Percentiles rank a stretch among this genome's conserved stretches.
These are phyloP conservation scores for Zymoseptoria brevis DNA, from an alignment of 2,329 filamentous ascomycete species.

Conservation along the genomic window DNA sequence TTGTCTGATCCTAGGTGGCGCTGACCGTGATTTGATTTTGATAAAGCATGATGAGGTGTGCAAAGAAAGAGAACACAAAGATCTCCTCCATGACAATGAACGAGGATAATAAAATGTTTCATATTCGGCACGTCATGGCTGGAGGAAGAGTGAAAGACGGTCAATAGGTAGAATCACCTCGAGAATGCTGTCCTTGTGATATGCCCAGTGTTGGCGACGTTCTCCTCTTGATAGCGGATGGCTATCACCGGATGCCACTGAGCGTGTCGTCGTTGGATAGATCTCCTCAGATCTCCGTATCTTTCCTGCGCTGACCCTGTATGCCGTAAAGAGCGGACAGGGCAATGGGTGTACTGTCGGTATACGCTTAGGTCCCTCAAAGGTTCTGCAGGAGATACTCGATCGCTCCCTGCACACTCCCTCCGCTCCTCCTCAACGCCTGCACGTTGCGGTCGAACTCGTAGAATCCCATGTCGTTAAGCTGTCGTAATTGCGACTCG, in stretches of 20 bases:
- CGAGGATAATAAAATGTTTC: neutral
- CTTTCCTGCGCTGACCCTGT: slow-evolving; percentile 14
- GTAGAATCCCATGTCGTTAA: slow-evolving; percentile 98
- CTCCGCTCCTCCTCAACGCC: slow-evolving; percentile 78
- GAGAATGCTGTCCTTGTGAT: neutral
- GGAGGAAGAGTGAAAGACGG: neutral
- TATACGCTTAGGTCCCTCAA: neutral
- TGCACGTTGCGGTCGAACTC: slow-evolving; percentile 92
- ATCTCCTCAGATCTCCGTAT: neutral
- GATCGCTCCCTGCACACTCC: slow-evolving; percentile 86
- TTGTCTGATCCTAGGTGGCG: neutral
- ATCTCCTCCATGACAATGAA: slow-evolving; percentile 5
- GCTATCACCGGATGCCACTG: neutral
- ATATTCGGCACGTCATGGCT: neutral
- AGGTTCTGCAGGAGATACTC: slow-evolving; percentile 52
- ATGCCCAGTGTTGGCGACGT: neutral
- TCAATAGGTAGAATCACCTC: neutral
- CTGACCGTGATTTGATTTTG: neutral
- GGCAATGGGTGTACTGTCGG: slow-evolving; percentile 7
- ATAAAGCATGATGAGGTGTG: slow-evolving; percentile 1
- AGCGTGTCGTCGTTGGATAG: neutral
- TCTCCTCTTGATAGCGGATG: neutral
- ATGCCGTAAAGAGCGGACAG: slow-evolving; percentile 11
- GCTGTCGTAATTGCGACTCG: slow-evolving; percentile 76
- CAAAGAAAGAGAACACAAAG: slow-evolving; percentile 16